Conservation (phyloP, 371 early-diverging fungal species). For the Syncephalastrum contaminatum region DNA sequence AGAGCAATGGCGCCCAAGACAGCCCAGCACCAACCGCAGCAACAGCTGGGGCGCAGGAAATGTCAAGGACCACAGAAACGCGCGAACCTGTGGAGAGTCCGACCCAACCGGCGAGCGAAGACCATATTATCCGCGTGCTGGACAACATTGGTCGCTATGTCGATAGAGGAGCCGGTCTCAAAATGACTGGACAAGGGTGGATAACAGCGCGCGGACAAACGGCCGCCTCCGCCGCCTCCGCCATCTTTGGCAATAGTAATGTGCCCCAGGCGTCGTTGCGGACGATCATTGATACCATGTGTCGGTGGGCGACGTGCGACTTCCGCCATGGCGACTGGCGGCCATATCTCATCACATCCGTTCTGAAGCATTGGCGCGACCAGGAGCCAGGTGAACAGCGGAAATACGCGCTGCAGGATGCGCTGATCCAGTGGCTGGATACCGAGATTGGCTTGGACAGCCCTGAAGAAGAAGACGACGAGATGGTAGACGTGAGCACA, state of each 20-base stretch:
- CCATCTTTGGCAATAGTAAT: constrained; percentile 25
- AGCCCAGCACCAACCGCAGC: not conserved
- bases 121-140: constrained; percentile 35
- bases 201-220: constrained; percentile 34
- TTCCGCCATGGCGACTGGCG: constrained; percentile 60
- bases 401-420: constrained; percentile 38
- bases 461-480: constrained; percentile 6
- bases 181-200: constrained; percentile 36
- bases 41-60: not conserved
- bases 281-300: constrained; percentile 36
- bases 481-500: constrained; percentile 3
- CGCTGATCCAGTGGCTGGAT: constrained; percentile 45
- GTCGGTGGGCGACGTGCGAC: constrained; percentile 61
- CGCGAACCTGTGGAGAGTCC: constrained; percentile 4
- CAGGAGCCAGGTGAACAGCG: constrained; percentile 17
- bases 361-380: constrained; percentile 53
- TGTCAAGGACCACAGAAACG: not conserved
- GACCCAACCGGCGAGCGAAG: constrained; percentile 28
- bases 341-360: constrained; percentile 52
- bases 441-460: constrained; percentile 14
- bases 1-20: not conserved
- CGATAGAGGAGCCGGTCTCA: constrained; percentile 31
- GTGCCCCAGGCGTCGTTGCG: constrained; percentile 13
- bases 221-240: constrained; percentile 24
- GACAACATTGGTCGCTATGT: constrained; percentile 40